These are phyloP conservation scores for Trichocladium antarcticum DNA, from an alignment of 495 filamentous ascomycete genomes.

Conservation along the genomic window DNA sequence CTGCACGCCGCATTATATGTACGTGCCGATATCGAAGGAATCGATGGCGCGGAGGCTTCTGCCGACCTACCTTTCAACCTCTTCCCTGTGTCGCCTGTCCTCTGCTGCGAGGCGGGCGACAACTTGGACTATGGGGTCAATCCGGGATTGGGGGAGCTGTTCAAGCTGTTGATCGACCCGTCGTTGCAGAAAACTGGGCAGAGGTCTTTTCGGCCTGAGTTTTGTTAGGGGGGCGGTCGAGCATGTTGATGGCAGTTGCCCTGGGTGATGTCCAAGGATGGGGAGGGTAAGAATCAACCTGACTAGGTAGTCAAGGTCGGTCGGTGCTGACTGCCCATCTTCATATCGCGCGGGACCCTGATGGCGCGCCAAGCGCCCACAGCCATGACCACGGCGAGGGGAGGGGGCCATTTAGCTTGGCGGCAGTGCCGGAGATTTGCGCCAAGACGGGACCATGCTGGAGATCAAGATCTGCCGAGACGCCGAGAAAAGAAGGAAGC, in stretches of 20 bases:
- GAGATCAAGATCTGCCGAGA: conserved; percentile 8
- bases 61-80: conserved; percentile 15
- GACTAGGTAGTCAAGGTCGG: no score
- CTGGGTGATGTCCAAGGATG: no score
- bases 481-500: background rate
- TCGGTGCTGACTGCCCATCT: no score
- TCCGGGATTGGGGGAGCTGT: conserved; percentile 12
- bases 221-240: no score
- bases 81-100: conserved; percentile 26
- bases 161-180: no score
- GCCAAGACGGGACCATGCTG: conserved; percentile 5
- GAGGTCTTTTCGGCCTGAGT: no score
- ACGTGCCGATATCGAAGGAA: no score
- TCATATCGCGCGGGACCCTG: background rate
- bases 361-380: background rate
- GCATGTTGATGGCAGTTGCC: no score
- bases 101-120: conserved; percentile 25
- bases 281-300: no score
- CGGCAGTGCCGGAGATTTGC: background rate
- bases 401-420: background rate
- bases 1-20: no score
- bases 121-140: conserved; percentile 28
- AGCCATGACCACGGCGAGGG: background rate
- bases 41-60: background rate
- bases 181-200: no score